A percentile compares a stretch with the other conserved stretches of the same genome.
Evolutionary conservation across 345 rosid species (phyloP).

Genomic region (Gossypium australe): DNA sequence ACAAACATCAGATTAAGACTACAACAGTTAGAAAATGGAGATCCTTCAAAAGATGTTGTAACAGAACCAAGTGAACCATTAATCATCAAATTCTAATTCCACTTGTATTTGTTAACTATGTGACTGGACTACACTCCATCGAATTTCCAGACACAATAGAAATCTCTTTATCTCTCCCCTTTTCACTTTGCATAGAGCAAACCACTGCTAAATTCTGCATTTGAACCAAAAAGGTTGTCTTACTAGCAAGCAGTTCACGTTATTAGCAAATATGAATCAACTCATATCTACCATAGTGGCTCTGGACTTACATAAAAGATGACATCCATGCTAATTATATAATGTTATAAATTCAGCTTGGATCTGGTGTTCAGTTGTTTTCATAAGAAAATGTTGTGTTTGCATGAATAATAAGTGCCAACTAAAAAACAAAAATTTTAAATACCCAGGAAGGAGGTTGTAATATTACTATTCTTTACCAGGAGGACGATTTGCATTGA

Average conservation of each 20-base stretch:
- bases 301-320: background rate
- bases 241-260: background rate
- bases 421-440: background rate
- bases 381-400: background rate
- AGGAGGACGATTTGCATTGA: constrained; percentile 47
- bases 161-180: background rate
- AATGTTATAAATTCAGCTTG: background rate
- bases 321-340: background rate
- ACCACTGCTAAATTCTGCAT: background rate
- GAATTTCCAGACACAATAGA: background rate
- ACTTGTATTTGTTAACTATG: constrained; percentile 4
- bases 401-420: background rate
- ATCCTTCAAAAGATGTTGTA: background rate
- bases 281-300: background rate
- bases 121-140: background rate
- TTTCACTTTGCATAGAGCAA: background rate
- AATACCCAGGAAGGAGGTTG: background rate
- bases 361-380: background rate
- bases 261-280: background rate
- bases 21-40: background rate
- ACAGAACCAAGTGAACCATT: background rate
- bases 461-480: constrained; percentile 32
- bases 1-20: background rate
- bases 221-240: background rate
- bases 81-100: background rate